Base-by-base conservation (phyloP, 306 rosid genomes). In the Senna siamea region DNA sequence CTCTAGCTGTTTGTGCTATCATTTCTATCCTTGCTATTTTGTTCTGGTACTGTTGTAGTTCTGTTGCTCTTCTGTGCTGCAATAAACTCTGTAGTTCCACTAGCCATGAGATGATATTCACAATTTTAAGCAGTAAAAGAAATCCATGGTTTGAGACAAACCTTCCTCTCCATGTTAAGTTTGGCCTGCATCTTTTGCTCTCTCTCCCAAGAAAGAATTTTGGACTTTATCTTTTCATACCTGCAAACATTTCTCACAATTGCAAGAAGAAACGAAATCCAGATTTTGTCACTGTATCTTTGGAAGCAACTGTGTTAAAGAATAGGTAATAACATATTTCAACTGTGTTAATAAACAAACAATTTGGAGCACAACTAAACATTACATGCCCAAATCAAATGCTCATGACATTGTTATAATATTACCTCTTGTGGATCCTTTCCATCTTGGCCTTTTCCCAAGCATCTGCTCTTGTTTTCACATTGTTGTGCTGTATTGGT, bases 361-460 rank as follows among this genome's bases (percentile, higher is more conserved):
- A n/a, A n/a, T n/a, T n/a, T n/a, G n/a, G n/a, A n/a, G n/a, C n/a
- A n/a, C n/a, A n/a, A n/a, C n/a, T n/a, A n/a, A n/a, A n/a, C n/a
- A n/a, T n/a, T n/a, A n/a, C n/a, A n/a, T n/a, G n/a, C n/a, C n/a
- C n/a, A 57, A 48, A 34, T 51, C 13, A 20, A 7, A 3, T 59
- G 37, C 7, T 57, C 40, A 37, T 47, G 46, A 51, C 22, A 20
- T 15, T 30, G 32, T 3, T 26, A 26, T 37, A 37, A n/a, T 22
- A 18, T 81, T 79, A 89, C 96, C 89, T 19, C 23, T 75, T 83
- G 30, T 75, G 87, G 57, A 86, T 86, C 82, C 70, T 88, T 65
- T 84, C 81, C 75, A 77, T 64, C 87, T 79, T 74, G 56, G 85
- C 79, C 81, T 69, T 85, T 84, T 88, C 95, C 98, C 96, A 88